Evolutionary conservation across 2,329 filamentous ascomycete genomes (phyloP), one percentile per base, ranked within the genome.

Genomic region (Colletotrichum viniferum): DNA sequence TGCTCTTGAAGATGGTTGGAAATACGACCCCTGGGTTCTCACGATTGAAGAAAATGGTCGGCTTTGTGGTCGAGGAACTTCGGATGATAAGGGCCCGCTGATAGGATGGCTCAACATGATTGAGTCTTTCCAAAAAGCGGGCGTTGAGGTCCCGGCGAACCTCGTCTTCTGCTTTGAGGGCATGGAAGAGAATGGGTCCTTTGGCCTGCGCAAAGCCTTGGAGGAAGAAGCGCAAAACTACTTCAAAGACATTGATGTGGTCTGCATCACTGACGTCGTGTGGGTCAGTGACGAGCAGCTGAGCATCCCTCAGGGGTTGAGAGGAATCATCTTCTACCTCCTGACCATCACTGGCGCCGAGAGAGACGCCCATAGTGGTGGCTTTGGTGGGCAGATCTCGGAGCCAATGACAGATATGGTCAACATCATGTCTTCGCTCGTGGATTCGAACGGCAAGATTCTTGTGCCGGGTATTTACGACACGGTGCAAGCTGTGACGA

Each of bases 241-340:
- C 89, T 99, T 99, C 88, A 95, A 95, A 81, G 96, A 98, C 81
- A 92, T 96, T 43, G 97, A 99, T 79, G 97, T 96, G 7, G 95
- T 98, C 76, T 99, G 97, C 88, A 99, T 99, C 83, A 98, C 95
- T 61, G 97, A 99, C 86, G 99, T 99, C 90, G 99, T 99, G 91
- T 99, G 97, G 97, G 93, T 99, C 48, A 97, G 97, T 72, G 98
- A 97, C 6, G 96, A 98, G 90, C 98, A 98, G 90, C 97, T 97
- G 14, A 99, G 97, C 85, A 87, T 99, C 81, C 99, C 97, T 6
- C 99, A 99, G 84, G 97, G 97, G 79, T 93, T 99, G 77, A 94
- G 97, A 79, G 97, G 97, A 67, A 97, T 95, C 92, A 98, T 97
- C 88, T 99, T 99, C 90, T 99, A 98, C 89, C 94, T 94, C 65